These are phyloP conservation scores for Aspergillus fijiensis DNA, from an alignment of 2,329 filamentous ascomycete genomes.

Conservation along the genomic window DNA sequence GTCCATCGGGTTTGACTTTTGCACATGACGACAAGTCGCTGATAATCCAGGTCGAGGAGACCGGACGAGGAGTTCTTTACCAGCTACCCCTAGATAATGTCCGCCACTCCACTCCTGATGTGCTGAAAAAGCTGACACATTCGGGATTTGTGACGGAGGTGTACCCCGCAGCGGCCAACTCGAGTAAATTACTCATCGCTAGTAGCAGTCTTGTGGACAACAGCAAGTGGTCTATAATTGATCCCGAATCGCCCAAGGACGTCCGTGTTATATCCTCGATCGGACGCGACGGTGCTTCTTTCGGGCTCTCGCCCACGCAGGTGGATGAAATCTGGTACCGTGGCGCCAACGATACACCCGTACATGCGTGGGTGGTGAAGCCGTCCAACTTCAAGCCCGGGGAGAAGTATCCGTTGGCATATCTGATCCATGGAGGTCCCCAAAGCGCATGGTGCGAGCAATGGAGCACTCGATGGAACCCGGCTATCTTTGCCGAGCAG, in stretches of 20 bases:
- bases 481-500: constrained; percentile 59
- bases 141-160: constrained; percentile 44
- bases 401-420: constrained; percentile 55
- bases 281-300: constrained; percentile 36
- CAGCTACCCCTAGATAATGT: constrained; percentile 37
- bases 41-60: constrained; percentile 44
- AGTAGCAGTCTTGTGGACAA: constrained; percentile 48
- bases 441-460: constrained; percentile 53
- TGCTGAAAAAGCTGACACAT: constrained; percentile 40
- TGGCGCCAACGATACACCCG: constrained; percentile 44
- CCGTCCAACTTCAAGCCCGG: constrained; percentile 47
- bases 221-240: constrained; percentile 44
- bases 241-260: constrained; percentile 33
- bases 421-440: constrained; percentile 56
- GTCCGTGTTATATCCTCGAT: constrained; percentile 40
- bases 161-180: constrained; percentile 34
- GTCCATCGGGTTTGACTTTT: constrained; percentile 44
- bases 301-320: constrained; percentile 44
- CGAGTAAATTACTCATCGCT: constrained; percentile 42
- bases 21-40: constrained; percentile 43
- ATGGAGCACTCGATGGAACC: constrained; percentile 57
- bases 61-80: constrained; percentile 45
- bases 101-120: constrained; percentile 28
- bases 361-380: constrained; percentile 50
- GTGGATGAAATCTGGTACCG: constrained; percentile 49